Percentiles rank a stretch among this genome's conserved stretches.
Evolutionary conservation across 768 basidiomycete genomes (phyloP).

Genomic region (Xerocomellus intermedius): DNA sequence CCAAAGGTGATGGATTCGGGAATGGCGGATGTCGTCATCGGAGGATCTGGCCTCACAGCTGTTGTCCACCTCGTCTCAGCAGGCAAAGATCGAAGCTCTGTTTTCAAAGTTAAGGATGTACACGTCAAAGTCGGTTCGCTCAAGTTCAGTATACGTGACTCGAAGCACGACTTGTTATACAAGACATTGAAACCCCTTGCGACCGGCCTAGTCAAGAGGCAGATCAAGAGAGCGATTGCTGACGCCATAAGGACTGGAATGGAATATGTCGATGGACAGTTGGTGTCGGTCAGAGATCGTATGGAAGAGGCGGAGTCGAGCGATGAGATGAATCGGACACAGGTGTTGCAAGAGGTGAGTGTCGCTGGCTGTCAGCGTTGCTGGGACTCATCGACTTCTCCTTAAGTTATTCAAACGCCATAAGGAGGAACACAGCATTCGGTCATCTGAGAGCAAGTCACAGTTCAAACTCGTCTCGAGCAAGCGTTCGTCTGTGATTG

Average conservation of each 20-base stretch:
- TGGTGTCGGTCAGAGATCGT: slow-evolving; percentile 80
- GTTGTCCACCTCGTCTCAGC: slow-evolving; percentile 61
- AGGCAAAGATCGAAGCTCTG: slow-evolving; percentile 61
- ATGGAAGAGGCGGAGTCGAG: slow-evolving; percentile 61
- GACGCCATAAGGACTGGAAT: slow-evolving; percentile 76
- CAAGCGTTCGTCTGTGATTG: slow-evolving; percentile 67
- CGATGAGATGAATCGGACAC: slow-evolving; percentile 41
- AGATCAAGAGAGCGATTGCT: slow-evolving; percentile 57
- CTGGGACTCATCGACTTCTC: not conserved
- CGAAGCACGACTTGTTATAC: slow-evolving; percentile 88
- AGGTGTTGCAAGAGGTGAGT: slow-evolving; percentile 60
- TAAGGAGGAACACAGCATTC: slow-evolving; percentile 42
- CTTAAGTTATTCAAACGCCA: slow-evolving; percentile 59
- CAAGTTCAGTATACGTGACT: slow-evolving; percentile 88
- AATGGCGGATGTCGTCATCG: slow-evolving; percentile 80
- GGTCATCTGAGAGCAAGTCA: slow-evolving; percentile 45
- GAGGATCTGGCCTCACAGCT: slow-evolving; percentile 76
- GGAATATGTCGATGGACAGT: slow-evolving; percentile 86
- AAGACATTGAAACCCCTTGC: slow-evolving; percentile 80
- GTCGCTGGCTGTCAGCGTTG: not conserved
- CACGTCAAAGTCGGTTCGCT: slow-evolving; percentile 82
- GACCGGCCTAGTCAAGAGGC: slow-evolving; percentile 76
- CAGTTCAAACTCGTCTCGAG: slow-evolving; percentile 81
- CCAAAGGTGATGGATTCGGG: slow-evolving; percentile 81
- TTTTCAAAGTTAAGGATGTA: slow-evolving; percentile 72